These are phyloP conservation scores for Cladophialophora carrionii DNA, from an alignment of 2,329 filamentous ascomycete species.

Conservation along the genomic window DNA sequence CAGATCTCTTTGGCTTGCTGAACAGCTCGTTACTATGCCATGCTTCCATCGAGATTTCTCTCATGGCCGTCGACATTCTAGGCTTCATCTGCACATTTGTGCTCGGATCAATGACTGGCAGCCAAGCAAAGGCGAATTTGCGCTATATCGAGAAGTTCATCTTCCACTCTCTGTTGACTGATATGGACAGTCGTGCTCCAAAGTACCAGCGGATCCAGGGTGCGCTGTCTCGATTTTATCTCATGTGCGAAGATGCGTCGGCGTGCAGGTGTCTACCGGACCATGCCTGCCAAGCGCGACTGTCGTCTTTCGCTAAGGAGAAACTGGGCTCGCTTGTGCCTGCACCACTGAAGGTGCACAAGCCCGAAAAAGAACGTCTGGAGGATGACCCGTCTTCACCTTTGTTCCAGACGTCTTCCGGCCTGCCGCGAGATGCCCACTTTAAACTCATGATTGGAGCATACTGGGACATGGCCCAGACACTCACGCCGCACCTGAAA, in stretches of 20 bases:
- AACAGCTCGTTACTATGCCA: constrained; percentile 12
- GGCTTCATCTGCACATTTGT: constrained; percentile 27
- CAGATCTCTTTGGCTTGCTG: constrained; percentile 23
- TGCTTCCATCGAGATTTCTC: constrained; percentile 7
- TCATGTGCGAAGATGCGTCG: constrained; percentile 22
- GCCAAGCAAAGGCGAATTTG: constrained; percentile 20
- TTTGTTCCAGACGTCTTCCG: background rate
- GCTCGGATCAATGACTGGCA: constrained; percentile 13
- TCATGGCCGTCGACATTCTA: constrained; percentile 28
- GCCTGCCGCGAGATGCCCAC: constrained; percentile 10
- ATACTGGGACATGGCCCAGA: constrained; percentile 23
- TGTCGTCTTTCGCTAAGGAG: constrained; percentile 7
- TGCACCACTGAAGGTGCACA: constrained; percentile 19
- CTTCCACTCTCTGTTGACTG: constrained; percentile 11
- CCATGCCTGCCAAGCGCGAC: constrained; percentile 22
- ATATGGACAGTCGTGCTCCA: constrained; percentile 5
- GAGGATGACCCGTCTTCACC: constrained; percentile 2
- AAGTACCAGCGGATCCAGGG: constrained; percentile 17
- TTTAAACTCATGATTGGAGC: constrained; percentile 10
- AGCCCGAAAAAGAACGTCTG: constrained; percentile 9
- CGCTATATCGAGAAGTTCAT: constrained; percentile 28
- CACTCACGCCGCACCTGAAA: constrained; percentile 20
- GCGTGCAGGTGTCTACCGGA: constrained; percentile 24
- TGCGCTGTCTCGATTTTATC: constrained; percentile 19
- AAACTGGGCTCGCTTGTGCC: constrained; percentile 19